A percentile compares a stretch with the other conserved stretches of the same genome.
These are phyloP conservation scores for Cyberlindnera mississippiensis DNA, from an alignment of 805 yeast species.

Conservation along the genomic window DNA sequence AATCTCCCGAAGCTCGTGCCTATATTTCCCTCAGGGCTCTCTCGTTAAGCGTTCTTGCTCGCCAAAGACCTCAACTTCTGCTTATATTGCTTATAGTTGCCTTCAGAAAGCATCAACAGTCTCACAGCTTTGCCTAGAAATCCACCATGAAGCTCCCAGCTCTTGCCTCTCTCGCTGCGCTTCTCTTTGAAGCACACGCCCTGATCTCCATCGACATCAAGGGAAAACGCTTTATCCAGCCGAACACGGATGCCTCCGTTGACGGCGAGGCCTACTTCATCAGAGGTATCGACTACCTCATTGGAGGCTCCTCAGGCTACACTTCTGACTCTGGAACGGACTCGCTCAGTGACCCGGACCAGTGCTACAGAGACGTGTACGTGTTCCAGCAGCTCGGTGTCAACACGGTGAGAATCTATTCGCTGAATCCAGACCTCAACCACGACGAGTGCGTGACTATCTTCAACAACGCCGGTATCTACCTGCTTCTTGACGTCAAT, in stretches of 20 bases:
- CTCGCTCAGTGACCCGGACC: conserved; percentile 64
- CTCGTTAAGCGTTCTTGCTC: too few relatives aligned
- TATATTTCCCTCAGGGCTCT: too few relatives aligned
- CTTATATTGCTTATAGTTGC: too few relatives aligned
- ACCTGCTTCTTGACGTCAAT: conserved; percentile 81
- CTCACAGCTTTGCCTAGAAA: too few relatives aligned
- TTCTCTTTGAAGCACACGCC: conserved; percentile 30
- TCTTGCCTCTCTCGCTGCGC: conserved; percentile 3
- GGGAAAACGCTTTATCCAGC: conserved; percentile 58
- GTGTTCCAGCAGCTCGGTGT: conserved; percentile 76
- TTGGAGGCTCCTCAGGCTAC: conserved; percentile 78
- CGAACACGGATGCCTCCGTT: conserved; percentile 39
- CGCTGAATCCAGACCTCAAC: conserved; percentile 75
- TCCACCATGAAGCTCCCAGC: conserved; percentile 5
- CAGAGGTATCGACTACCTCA: conserved; percentile 89
- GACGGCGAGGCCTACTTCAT: conserved; percentile 67
- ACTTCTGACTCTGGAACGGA: conserved; percentile 40
- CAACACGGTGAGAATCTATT: conserved; percentile 82
- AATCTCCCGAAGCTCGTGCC: not conserved
- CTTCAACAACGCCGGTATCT: conserved; percentile 87
- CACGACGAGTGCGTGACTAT: conserved; percentile 92
- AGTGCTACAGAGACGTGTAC: conserved; percentile 77
- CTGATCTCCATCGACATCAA: conserved; percentile 53
- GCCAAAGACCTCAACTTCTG: not conserved
- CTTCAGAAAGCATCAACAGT: too few relatives aligned